A percentile compares a stretch with the other conserved stretches of the same genome.
Conservation (phyloP, 2,329 filamentous ascomycete species). For the Alternaria ethzedia region DNA sequence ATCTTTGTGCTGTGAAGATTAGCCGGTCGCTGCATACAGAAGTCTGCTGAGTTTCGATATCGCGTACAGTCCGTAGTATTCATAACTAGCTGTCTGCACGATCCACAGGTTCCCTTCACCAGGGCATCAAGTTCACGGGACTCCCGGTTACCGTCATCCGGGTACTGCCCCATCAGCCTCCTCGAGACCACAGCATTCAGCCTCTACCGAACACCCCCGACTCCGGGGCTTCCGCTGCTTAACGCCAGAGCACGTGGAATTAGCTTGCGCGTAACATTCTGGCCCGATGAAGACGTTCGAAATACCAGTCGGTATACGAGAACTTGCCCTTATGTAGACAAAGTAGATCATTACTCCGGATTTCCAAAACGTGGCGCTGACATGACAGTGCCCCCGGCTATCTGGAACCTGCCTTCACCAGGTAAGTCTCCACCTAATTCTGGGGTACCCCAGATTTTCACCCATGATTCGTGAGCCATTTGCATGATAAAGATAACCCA, state of each 20-base stretch:
- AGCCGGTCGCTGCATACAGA: neutral
- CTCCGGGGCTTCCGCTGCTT: neutral
- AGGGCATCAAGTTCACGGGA: neutral
- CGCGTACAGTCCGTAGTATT: neutral
- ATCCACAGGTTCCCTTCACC: neutral
- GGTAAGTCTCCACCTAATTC: constrained; percentile 7
- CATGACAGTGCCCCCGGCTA: constrained; percentile 7
- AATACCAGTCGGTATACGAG: constrained; percentile 5
- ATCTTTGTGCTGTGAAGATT: neutral
- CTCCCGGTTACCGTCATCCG: constrained; percentile 18
- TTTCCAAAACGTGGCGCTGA: neutral
- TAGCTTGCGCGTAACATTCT: neutral
- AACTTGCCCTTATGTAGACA: neutral
- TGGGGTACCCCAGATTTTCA: constrained; percentile 4
- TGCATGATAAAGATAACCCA: constrained; percentile 13
- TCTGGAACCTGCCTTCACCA: constrained; percentile 1
- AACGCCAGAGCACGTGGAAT: constrained; percentile 3
- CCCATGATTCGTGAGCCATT: constrained; percentile 7
- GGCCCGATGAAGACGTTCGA: neutral
- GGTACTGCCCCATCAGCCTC: neutral
- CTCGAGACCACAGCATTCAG: neutral
- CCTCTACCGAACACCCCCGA: constrained; percentile 12
- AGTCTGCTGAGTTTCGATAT: neutral
- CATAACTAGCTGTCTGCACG: neutral
- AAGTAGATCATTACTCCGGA: constrained; percentile 1